Base-by-base conservation (phyloP, 2,329 filamentous ascomycete genomes). In the Talaromyces atroroseus region DNA sequence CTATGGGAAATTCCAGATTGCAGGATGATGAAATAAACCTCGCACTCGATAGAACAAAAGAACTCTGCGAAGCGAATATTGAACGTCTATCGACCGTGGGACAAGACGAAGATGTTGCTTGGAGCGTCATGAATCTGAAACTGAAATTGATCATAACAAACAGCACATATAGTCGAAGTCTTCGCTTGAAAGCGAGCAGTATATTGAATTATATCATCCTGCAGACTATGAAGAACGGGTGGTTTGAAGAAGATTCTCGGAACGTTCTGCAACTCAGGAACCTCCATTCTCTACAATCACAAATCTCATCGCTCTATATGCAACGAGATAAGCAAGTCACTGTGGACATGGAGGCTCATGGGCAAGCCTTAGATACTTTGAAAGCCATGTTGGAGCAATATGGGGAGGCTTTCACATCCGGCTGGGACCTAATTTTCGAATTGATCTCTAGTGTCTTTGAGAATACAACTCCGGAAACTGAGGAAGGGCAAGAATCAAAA, bases 401-500 rank as follows among this genome's bases (percentile, higher is more conserved):
- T 63, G 94, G 92, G 8, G 92, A 99, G 67, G 85, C 84, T 0
- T 80, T 97, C 5, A 78, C 88, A 14, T 86, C 84, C 61, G 92
- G 91, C 3, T 99, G 94, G 94, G 83, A 88, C 49, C 82, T 90
- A 49, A 85, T 90, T 0, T 94, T 99, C 62, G 85, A 89, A 46
- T 87, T 96, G 59, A 88, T 97, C 60, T 84, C 86, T 61, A 92
- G 85, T 65, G 88, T 92, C 2, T 96, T 96, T 64, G 70, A 86
- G 42, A 71, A 61, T 73, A 7, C 26, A 6, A n/a, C 6, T 16
- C 66, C 59, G 67, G 65, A 46, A 64, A 68, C 67, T 23, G 59
- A 68, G n/a, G 74, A 75, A 20, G 68, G 66, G 29, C 52, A 52
- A 34, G 58, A 61, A 26, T 38, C 34, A 34, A 54, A 14, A 50